A percentile compares a stretch with the other conserved stretches of the same genome.
Conservation (phyloP, 2,329 filamentous ascomycete species). For the Pleomassaria siparia region DNA sequence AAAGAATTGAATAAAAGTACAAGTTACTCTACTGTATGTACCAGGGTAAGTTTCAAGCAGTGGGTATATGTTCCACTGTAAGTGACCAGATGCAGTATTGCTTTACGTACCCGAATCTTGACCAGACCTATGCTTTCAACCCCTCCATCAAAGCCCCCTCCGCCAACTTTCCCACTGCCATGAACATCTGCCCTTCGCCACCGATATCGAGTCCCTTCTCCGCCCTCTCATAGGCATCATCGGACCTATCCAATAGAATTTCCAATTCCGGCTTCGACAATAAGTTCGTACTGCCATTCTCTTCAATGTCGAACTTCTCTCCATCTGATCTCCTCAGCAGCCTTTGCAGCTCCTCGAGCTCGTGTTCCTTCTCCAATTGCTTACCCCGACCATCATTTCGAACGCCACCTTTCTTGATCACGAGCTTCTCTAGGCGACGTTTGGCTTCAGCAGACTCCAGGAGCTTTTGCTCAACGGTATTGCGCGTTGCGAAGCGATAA, state of each 20-base stretch:
- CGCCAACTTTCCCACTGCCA: conserved; percentile 77
- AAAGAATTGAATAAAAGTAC: no score
- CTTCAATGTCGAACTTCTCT: conserved; percentile 59
- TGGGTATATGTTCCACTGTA: no score
- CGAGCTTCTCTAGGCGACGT: conserved; percentile 85
- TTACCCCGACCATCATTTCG: conserved; percentile 62
- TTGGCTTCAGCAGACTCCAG: conserved; percentile 89
- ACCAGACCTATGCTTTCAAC: conserved; percentile 40
- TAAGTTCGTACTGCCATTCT: conserved; percentile 61
- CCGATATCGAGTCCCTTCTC: conserved; percentile 76
- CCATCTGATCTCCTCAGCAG: conserved; percentile 65
- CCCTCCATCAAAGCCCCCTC: conserved; percentile 54
- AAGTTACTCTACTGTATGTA: no score
- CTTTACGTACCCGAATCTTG: no score
- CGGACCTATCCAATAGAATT: conserved; percentile 74
- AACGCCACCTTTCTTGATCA: conserved; percentile 83
- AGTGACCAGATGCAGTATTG: no score
- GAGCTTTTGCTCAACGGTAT: conserved; percentile 86
- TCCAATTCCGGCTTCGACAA: conserved; percentile 75
- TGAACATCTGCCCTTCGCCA: conserved; percentile 61
- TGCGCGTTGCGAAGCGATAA: conserved; percentile 89
- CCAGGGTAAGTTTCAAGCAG: no score
- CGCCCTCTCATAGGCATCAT: conserved; percentile 69
- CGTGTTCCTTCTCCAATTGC: conserved; percentile 42
- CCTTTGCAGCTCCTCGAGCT: conserved; percentile 51